Evolutionary conservation across 371 early-diverging fungal species (phyloP).

Genomic region (Mucor piriformis): DNA sequence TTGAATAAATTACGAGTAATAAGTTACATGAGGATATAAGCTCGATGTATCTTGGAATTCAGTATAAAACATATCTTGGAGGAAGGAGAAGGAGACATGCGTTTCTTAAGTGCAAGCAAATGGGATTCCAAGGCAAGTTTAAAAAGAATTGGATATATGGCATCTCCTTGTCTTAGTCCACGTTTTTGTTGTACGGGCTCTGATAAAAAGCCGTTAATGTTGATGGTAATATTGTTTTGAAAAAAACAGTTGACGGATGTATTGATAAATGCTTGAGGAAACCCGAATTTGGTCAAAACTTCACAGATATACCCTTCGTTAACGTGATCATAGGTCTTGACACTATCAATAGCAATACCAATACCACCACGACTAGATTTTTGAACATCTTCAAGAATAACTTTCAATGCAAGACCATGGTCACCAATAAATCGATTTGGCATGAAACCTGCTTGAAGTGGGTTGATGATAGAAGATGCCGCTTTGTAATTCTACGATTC

Average conservation of each 20-base stretch:
- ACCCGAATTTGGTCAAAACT: neutral
- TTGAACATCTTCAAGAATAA: neutral
- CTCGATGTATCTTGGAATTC: no score
- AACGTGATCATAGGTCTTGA: neutral
- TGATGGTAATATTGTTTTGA: neutral
- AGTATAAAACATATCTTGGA: no score
- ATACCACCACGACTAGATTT: no score
- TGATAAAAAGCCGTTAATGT: slow-evolving; percentile 26
- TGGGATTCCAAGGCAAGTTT: slow-evolving; percentile 10
- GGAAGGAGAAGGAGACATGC: no score
- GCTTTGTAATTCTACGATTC: no score
- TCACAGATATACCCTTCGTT: neutral
- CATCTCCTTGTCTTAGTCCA: slow-evolving; percentile 19
- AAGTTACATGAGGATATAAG: no score
- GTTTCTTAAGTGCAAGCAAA: no score
- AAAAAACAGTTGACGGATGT: neutral
- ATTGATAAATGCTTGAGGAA: neutral
- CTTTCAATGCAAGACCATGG: neutral
- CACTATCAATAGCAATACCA: no score
- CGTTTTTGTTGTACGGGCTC: neutral
- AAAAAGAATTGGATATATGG: slow-evolving; percentile 13
- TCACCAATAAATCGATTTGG: neutral
- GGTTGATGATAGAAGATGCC: neutral
- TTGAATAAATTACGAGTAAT: no score
- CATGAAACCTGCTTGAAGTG: neutral